These are phyloP conservation scores for Phytophthora macrochlamydospora DNA, from an alignment of 352 stramenopile species.

Conservation along the genomic window DNA sequence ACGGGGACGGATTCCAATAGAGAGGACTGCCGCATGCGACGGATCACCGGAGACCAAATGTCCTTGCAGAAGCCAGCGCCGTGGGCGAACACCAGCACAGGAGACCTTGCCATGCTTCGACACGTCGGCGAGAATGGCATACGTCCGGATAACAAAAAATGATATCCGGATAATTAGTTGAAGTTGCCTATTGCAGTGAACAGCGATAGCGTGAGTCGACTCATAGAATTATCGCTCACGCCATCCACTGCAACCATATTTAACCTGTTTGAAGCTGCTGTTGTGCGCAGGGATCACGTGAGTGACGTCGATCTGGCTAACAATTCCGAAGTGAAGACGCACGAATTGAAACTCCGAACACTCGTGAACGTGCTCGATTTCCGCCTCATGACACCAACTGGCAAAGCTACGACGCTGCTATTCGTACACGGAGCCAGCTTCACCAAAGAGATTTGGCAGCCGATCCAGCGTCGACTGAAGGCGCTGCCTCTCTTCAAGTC, in stretches of 20 bases:
- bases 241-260: not conserved
- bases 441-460: slow-evolving; percentile 55
- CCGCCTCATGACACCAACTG: too few relatives aligned
- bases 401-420: slow-evolving; percentile 49
- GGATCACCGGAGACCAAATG: slow-evolving; percentile 49
- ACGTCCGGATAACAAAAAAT: not conserved
- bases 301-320: too few relatives aligned
- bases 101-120: slow-evolving; percentile 4
- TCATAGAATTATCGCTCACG: not conserved
- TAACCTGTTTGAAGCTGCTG: too few relatives aligned
- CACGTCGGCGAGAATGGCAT: not conserved
- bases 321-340: too few relatives aligned
- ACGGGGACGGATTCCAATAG: slow-evolving; percentile 21
- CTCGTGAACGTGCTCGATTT: too few relatives aligned
- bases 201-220: not conserved
- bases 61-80: slow-evolving; percentile 54
- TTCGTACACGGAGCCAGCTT: slow-evolving; percentile 61
- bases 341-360: too few relatives aligned
- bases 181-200: not conserved
- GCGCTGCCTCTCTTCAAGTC: slow-evolving; percentile 34
- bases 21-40: slow-evolving; percentile 25
- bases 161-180: not conserved
- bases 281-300: too few relatives aligned
- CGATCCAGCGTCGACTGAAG: slow-evolving; percentile 44
- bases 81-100: slow-evolving; percentile 54